These are phyloP conservation scores for Clarireedia sp. DNA, from an alignment of 2,329 filamentous ascomycete genomes.

Conservation along the genomic window DNA sequence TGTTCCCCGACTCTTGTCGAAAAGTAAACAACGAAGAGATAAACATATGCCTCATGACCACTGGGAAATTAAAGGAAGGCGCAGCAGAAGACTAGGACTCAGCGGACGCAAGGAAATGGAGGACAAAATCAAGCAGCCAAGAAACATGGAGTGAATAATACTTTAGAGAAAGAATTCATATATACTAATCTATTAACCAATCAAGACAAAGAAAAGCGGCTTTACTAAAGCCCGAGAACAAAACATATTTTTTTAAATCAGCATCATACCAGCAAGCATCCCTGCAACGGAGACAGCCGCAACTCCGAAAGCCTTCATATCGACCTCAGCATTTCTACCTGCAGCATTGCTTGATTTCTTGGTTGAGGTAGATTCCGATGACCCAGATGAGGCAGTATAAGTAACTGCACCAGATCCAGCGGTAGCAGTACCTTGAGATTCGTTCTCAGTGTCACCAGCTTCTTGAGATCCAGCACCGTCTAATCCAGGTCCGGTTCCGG, in stretches of 20 bases:
- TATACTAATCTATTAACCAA: no score
- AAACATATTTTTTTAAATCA: not conserved
- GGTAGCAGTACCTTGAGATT: constrained; percentile 21
- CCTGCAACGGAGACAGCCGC: not conserved
- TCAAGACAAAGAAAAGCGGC: no score
- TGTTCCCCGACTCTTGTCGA: no score
- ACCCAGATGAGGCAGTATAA: constrained; percentile 6
- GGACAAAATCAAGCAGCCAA: no score
- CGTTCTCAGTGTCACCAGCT: constrained; percentile 25
- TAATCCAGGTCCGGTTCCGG: constrained; percentile 37
- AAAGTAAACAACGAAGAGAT: no score
- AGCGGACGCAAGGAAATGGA: no score
- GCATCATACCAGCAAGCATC: constrained; percentile 3
- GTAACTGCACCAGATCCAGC: constrained; percentile 21
- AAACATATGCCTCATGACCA: no score
- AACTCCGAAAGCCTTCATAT: not conserved
- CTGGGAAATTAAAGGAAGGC: no score
- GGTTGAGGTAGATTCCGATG: not conserved
- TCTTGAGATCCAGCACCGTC: constrained; percentile 27
- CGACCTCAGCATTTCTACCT: not conserved
- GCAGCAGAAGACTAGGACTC: no score
- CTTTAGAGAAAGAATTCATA: no score
- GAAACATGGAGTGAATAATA: no score
- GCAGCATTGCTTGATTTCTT: not conserved
- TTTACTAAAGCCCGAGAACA: no score